Conservation (phyloP, 331 rosid species). For the Arachis monticola region DNA sequence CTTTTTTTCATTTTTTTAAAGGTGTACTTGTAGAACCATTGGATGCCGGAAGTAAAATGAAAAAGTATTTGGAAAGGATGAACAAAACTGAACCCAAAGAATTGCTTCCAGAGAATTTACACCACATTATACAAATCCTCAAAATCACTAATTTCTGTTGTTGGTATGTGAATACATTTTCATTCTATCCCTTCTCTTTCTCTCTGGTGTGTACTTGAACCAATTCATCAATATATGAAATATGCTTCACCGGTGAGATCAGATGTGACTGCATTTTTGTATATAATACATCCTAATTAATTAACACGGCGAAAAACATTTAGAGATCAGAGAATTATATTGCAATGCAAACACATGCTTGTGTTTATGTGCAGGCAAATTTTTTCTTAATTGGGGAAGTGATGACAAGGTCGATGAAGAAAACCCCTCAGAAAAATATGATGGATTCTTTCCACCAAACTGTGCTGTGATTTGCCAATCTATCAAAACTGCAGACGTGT, state of each 20-base stretch:
- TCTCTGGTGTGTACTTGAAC: no score
- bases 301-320: no score
- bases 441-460: constrained; percentile 39
- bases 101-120: not conserved
- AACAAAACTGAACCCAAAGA: not conserved
- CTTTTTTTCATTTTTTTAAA: not conserved
- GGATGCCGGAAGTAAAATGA: constrained; percentile 1
- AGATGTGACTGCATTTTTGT: no score
- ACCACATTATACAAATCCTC: no score
- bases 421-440: not conserved
- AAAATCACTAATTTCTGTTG: no score
- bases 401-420: constrained; percentile 20
- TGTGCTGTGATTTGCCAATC: constrained; percentile 33
- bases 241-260: no score
- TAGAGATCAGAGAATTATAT: no score
- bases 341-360: not conserved
- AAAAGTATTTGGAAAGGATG: constrained; percentile 17
- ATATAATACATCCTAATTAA: no score
- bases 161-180: no score
- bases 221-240: no score
- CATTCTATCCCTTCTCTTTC: no score
- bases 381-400: not conserved
- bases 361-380: not conserved
- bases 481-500: constrained; percentile 16
- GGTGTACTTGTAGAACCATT: constrained; percentile 39